Conservation (phyloP, 164 flowering plant species). For the Tetrastigma voinierianum region DNA sequence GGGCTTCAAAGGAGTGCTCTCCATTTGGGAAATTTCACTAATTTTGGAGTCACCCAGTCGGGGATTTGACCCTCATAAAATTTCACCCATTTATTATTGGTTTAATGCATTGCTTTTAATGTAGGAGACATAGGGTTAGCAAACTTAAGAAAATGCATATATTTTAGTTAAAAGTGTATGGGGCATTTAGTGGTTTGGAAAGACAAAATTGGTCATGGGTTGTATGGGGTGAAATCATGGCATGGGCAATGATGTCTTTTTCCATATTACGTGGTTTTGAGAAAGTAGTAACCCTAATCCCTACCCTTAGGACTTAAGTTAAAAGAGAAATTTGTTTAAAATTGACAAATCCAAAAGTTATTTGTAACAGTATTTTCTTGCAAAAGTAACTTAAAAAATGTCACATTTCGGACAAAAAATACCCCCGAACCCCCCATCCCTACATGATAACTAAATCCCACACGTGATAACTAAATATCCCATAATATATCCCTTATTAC, state of each 20-base stretch:
- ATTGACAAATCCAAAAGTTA: no score
- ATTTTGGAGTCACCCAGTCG: conserved; percentile 8
- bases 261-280: no score
- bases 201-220: neutral
- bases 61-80: conserved; percentile 6
- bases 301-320: neutral
- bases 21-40: conserved; percentile 17
- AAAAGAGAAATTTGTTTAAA: no score
- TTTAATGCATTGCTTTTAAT: conserved; percentile 10
- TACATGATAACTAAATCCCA: no score
- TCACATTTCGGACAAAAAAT: no score
- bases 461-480: no score
- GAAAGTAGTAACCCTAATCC: no score
- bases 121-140: conserved; percentile 20
- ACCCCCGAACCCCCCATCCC: no score
- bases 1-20: conserved; percentile 12
- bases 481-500: no score
- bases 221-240: neutral
- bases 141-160: conserved; percentile 14
- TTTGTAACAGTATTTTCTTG: no score
- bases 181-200: neutral
- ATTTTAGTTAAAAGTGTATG: no score
- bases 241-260: neutral
- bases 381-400: no score
- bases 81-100: conserved; percentile 10